Base-by-base conservation (phyloP, 306 rosid genomes). In the Castanea sativa region DNA sequence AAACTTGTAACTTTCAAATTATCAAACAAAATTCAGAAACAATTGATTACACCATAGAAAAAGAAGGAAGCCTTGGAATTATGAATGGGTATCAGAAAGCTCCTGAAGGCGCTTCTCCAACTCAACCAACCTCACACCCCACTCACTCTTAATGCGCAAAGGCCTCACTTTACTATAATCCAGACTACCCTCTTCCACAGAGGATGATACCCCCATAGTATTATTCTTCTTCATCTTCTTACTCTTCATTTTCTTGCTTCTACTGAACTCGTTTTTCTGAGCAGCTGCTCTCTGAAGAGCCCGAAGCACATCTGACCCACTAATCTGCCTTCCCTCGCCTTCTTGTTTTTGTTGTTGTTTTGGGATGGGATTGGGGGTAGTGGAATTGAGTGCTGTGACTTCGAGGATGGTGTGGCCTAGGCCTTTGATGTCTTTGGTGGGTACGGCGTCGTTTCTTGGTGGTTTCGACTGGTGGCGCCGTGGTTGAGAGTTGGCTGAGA, bases 231-330 rank as follows among this genome's bases (percentile, higher is more conserved):
- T 70, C 77, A 71, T 87, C 52, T 68, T 55, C 76, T 74, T 75
- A 67, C 53, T 70, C 79, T 71, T 87, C 52, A 29, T 85, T 82
- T 83, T 87, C 80, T 83, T 89, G 6, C 6, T 58, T 30, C 30
- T 52, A 51, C 32, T 76, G 55, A 21, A 41, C 53, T 57, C 71
- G 53, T 45, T 35, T 76, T 83, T 86, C 81, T 76, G 72, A 27
- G 77, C 74, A 63, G 85, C 76, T 23, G 87, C 97, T 84, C 70
- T 91, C 79, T 85, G 92, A 80, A 93, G 65, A 6, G 97, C 94
- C 88, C 87, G 82, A 4, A 93, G 87, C 81, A 93, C 87, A 68
- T 88, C 92, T 6, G 93, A 90, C 68, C 97, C 98, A 10, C 79
- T 90, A 2, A 90, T 87, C 75, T 81, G 85, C 60, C 59, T 16